Conservation (phyloP, 2,329 filamentous ascomycete genomes). For the Verticillium dahliae region DNA sequence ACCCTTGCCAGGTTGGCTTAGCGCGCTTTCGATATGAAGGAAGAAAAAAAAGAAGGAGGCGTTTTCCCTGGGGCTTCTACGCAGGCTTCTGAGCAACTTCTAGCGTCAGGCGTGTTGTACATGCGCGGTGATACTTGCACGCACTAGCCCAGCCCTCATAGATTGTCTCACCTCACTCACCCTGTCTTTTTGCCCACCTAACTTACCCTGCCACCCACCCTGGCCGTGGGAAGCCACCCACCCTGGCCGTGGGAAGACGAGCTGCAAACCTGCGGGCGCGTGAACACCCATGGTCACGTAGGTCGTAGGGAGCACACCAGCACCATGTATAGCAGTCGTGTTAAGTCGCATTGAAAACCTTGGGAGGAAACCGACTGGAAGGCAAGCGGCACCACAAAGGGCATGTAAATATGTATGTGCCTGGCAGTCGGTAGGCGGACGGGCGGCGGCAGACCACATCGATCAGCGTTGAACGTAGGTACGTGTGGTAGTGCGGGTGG, state of each 20-base stretch:
- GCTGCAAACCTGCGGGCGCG: neutral
- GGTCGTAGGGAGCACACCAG: neutral
- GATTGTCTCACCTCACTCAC: neutral
- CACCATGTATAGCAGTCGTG: neutral
- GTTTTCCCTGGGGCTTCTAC: conserved; percentile 4
- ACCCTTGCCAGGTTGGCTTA: neutral
- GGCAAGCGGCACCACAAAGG: neutral
- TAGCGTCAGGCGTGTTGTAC: conserved; percentile 6
- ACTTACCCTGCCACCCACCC: neutral
- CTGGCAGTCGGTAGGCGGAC: neutral
- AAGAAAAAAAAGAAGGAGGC: neutral
- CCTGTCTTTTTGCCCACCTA: neutral
- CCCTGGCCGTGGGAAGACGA: neutral
- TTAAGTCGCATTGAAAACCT: neutral
- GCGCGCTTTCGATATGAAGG: neutral
- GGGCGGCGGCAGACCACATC: neutral
- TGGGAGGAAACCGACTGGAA: neutral
- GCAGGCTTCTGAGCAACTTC: conserved; percentile 11
- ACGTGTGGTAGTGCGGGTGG: neutral
- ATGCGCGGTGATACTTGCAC: conserved; percentile 1
- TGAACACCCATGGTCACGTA: neutral
- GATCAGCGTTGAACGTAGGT: neutral
- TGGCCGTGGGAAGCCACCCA: neutral
- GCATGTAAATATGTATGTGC: neutral
- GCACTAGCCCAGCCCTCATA: neutral